phyloP scores from a whole-genome alignment of 257 asterid genomes.

The Misopates orontium region DNA sequence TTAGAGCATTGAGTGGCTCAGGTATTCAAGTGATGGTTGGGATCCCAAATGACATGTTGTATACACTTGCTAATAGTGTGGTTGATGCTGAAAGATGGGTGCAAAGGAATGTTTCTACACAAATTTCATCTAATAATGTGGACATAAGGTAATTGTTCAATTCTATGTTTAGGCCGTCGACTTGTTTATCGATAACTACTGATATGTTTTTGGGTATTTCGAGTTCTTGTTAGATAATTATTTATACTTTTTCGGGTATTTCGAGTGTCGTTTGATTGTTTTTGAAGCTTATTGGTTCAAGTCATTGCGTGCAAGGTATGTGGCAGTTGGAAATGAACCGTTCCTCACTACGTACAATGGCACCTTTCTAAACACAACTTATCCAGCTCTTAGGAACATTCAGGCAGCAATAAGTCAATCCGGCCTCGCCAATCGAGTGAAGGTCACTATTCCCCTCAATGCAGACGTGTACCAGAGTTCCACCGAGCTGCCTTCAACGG shows the following conservation, averaged over 20 bases:
- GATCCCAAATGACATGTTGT: slow-evolving; percentile 81
- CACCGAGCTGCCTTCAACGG: slow-evolving; percentile 55
- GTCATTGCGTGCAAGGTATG: slow-evolving; percentile 40
- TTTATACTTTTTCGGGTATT: no score
- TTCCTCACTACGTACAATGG: slow-evolving; percentile 56
- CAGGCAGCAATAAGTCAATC: slow-evolving; percentile 75
- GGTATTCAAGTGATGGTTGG: slow-evolving; percentile 94
- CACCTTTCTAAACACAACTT: slow-evolving; percentile 45
- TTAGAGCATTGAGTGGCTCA: slow-evolving; percentile 71
- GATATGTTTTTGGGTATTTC: no score
- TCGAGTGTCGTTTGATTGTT: no score
- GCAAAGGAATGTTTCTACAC: slow-evolving; percentile 65
- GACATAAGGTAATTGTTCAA: slow-evolving; percentile 58
- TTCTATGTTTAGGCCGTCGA: no score
- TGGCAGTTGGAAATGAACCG: slow-evolving; percentile 81
- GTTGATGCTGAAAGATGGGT: slow-evolving; percentile 88
- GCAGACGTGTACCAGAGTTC: slow-evolving; percentile 72
- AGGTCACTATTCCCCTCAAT: slow-evolving; percentile 59
- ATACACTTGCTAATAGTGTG: slow-evolving; percentile 51
- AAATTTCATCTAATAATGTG: slow-evolving; percentile 59
- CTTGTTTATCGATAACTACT: no score
- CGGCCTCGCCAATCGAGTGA: slow-evolving; percentile 57
- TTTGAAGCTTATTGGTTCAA: no score
- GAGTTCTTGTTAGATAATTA: no score
- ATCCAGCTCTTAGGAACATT: slow-evolving; percentile 61